Percentiles rank a stretch among this genome's conserved stretches.
Evolutionary conservation across 2,329 filamentous ascomycete species (phyloP).

Genomic region (Paracorniculantispora psalliotae): DNA sequence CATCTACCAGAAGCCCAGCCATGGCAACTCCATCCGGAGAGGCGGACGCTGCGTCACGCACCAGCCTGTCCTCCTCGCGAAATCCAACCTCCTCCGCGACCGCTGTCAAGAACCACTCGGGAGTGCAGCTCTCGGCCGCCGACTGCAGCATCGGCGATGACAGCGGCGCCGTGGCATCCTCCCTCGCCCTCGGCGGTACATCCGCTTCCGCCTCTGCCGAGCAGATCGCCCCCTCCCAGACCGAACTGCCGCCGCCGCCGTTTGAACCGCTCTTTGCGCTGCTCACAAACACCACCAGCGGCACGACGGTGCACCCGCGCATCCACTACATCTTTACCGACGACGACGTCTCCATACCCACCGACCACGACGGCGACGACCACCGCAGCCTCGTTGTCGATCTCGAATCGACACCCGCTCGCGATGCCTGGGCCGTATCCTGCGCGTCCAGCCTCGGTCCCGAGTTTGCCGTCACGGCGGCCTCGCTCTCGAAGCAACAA

Average conservation of each 20-base stretch:
- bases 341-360: slow-evolving; percentile 76
- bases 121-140: neutral
- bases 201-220: neutral
- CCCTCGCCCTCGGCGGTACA: neutral
- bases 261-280: slow-evolving; percentile 85
- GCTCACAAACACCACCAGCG: slow-evolving; percentile 68
- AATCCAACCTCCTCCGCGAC: neutral
- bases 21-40: slow-evolving; percentile 5
- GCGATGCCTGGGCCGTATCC: slow-evolving; percentile 50
- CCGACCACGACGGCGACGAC: slow-evolving; percentile 36
- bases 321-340: slow-evolving; percentile 92
- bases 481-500: slow-evolving; percentile 39
- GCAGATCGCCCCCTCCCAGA: neutral
- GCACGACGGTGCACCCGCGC: slow-evolving; percentile 74
- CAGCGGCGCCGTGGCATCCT: neutral
- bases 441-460: slow-evolving; percentile 68
- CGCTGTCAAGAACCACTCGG: neutral
- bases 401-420: slow-evolving; percentile 37
- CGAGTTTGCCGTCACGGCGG: slow-evolving; percentile 60
- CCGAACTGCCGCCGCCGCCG: slow-evolving; percentile 17
- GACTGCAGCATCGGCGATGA: slow-evolving; percentile 8
- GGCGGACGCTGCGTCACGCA: slow-evolving; percentile 3
- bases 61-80: neutral
- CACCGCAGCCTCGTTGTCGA: slow-evolving; percentile 53
- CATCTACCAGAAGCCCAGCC: no score